Conservation (phyloP, 495 filamentous ascomycete genomes). For the Penicillium macrosclerotiorum region DNA sequence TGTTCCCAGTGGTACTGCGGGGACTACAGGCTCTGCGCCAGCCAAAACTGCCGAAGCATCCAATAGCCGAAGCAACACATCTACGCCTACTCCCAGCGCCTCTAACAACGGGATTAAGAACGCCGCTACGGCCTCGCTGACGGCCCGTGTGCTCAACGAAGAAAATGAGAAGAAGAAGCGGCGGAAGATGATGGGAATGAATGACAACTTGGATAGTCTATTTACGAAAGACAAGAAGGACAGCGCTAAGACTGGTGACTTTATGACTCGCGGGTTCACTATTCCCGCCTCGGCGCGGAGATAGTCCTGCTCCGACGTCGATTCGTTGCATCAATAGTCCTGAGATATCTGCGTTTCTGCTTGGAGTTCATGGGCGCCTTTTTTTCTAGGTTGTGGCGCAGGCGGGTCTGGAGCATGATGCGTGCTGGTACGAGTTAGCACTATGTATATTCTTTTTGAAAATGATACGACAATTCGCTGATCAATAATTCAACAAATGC, state of each 20-base stretch:
- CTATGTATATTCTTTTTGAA: slow-evolving; percentile 25
- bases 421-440: slow-evolving; percentile 6
- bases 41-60: too few relatives aligned
- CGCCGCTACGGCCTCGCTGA: slow-evolving; percentile 76
- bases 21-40: slow-evolving; percentile 1
- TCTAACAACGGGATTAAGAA: slow-evolving; percentile 70
- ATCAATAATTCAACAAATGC: slow-evolving; percentile 8
- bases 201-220: slow-evolving; percentile 67
- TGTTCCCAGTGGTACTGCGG: slow-evolving; percentile 1
- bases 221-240: slow-evolving; percentile 57
- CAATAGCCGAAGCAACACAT: slow-evolving; percentile 26
- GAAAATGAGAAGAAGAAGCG: slow-evolving; percentile 79
- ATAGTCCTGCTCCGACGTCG: slow-evolving; percentile 13
- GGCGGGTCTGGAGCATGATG: not conserved
- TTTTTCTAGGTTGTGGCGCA: not conserved
- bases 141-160: slow-evolving; percentile 80
- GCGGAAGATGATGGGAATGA: slow-evolving; percentile 64
- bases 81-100: slow-evolving; percentile 33
- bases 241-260: slow-evolving; percentile 60
- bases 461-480: not conserved
- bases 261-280: slow-evolving; percentile 75
- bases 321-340: not conserved
- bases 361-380: slow-evolving; percentile 5
- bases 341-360: slow-evolving; percentile 3
- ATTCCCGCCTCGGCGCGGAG: slow-evolving; percentile 48